Evolutionary conservation across 2,329 filamentous ascomycete genomes (phyloP).

Genomic region (Beauveria sp.): DNA sequence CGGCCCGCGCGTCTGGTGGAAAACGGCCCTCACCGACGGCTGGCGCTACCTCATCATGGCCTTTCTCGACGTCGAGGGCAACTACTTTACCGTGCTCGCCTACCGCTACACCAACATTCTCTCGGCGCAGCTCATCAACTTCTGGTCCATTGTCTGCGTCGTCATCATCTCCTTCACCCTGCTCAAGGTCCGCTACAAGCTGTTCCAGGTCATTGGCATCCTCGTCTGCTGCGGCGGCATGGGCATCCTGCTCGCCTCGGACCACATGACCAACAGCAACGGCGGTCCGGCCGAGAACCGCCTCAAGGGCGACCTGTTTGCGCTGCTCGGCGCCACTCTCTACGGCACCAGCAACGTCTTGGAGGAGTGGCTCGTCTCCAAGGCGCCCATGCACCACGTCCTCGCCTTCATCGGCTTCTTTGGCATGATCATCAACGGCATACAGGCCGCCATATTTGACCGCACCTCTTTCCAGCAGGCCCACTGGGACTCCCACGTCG

Average conservation of each 20-base stretch:
- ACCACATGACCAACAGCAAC: constrained; percentile 74
- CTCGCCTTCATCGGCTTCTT: constrained; percentile 85
- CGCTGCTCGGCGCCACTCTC: constrained; percentile 77
- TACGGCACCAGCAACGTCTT: constrained; percentile 89
- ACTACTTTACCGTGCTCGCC: constrained; percentile 94
- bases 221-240: constrained; percentile 84
- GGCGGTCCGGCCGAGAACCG: constrained; percentile 60
- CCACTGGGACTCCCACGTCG: constrained; percentile 59
- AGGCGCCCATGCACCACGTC: constrained; percentile 84
- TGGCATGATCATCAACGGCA: constrained; percentile 84
- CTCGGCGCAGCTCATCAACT: constrained; percentile 92
- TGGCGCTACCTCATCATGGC: constrained; percentile 93
- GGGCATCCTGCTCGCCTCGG: constrained; percentile 77
- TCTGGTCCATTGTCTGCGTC: constrained; percentile 95
- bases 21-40: constrained; percentile 60
- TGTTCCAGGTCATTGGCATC: constrained; percentile 79
- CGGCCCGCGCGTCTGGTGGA: constrained; percentile 62
- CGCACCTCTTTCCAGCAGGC: constrained; percentile 60
- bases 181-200: constrained; percentile 82
- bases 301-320: constrained; percentile 89
- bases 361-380: constrained; percentile 89
- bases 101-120: constrained; percentile 90
- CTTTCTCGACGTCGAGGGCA: constrained; percentile 91
- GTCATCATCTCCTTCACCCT: constrained; percentile 76
- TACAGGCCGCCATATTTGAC: constrained; percentile 88